Evolutionary conservation across 2,329 filamentous ascomycete genomes (phyloP).

Genomic region (Pestalotiopsis sp.): DNA sequence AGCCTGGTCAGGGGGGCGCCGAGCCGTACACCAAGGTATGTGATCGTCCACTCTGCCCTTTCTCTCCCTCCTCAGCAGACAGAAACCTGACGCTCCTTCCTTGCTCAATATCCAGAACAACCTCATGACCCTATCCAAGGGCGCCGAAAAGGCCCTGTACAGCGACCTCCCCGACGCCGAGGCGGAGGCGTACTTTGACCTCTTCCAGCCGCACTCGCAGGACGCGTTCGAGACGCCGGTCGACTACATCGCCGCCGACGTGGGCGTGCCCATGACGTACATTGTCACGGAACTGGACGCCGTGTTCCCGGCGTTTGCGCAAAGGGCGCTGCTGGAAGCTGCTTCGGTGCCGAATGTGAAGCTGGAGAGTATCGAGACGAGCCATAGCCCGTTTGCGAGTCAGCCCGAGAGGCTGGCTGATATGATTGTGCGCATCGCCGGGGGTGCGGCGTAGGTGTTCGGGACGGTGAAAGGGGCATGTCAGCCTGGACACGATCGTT

Average conservation of each 20-base stretch:
- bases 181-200: constrained; percentile 15
- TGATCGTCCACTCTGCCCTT: neutral
- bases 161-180: constrained; percentile 18
- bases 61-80: neutral
- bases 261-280: constrained; percentile 19
- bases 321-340: constrained; percentile 2
- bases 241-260: constrained; percentile 17
- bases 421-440: neutral
- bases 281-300: constrained; percentile 18
- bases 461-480: neutral
- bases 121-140: constrained; percentile 11
- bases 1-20: neutral
- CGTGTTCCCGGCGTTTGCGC: constrained; percentile 5
- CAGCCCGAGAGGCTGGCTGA: neutral
- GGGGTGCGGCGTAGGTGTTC: neutral
- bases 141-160: constrained; percentile 18
- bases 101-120: constrained; percentile 7
- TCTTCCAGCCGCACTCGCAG: constrained; percentile 18
- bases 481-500: neutral
- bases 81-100: neutral
- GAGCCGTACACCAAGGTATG: constrained; percentile 9
- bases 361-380: neutral
- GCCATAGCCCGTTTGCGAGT: constrained; percentile 11
- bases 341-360: neutral
- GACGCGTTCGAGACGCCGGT: constrained; percentile 21